Base-by-base conservation (phyloP, 768 basidiomycete species). In the Pisolithus albus region DNA sequence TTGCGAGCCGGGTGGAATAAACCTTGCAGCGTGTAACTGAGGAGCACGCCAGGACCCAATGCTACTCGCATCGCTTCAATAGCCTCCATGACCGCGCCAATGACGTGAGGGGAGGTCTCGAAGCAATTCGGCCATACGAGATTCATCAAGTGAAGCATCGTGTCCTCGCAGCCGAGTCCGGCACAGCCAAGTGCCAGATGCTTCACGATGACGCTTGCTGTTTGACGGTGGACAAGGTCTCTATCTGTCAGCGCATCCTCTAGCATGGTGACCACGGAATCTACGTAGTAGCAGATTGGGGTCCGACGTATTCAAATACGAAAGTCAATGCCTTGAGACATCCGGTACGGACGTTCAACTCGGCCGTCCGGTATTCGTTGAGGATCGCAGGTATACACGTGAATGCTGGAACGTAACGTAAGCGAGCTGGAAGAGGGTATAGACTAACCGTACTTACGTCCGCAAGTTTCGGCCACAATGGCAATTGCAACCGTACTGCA, bases 41-140 rank as follows among this genome's bases (percentile, higher is more conserved):
- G 74, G 45, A 99, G 73, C 7, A 96, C 80, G 34, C 96, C 95
- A 0, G 95, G 92, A 1, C 96, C 96, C 39, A 98, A 75, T 7
- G 93, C 92, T 39, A 98, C 88, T 21, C 94, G 80, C 93, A 98
- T 97, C 1, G 91, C 90, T 70, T 98, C 96, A 60, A 99, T 79
- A 0, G 96, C 96, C 46, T 98, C 96, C 91, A 97, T 94, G 40
- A 98, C 91, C 5, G 93, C 91, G 30, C 92, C 92, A 56, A 98
- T 97, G 54, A 99, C 94, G 71, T 99, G 96, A 5, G 96, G 96
- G 13, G 88, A 92, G 1, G 94, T 95, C 74, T 97, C 95, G 68
- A 97, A 98, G 69, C 93, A 94, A 65, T 98, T 98, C 1, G 96
- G 96, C 94, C 94, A 98, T 13, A 98, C 89, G 24, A 99, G 81